phyloP scores from a whole-genome alignment of 352 stramenopile genomes.

The Phytophthora pseudosyringae region DNA sequence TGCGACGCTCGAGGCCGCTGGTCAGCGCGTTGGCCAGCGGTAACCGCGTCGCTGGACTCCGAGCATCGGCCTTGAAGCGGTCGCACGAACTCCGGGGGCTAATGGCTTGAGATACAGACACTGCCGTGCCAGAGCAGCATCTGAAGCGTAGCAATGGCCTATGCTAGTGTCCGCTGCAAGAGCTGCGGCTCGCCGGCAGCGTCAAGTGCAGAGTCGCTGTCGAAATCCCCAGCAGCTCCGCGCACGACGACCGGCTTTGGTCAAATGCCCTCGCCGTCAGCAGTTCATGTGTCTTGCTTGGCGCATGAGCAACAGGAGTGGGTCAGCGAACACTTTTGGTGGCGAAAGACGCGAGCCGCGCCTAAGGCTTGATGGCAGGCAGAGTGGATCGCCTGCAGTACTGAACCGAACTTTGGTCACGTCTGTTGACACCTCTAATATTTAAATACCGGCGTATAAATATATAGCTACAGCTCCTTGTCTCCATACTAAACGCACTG shows the following conservation, averaged over 20 bases:
- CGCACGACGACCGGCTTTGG: no score
- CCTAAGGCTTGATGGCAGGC: not conserved
- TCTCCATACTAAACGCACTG: no score
- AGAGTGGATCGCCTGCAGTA: not conserved
- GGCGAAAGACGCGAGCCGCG: not conserved
- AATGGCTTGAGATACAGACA: conserved; percentile 7
- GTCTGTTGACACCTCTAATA: not conserved
- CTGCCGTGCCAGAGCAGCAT: conserved; percentile 5
- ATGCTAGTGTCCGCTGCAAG: conserved; percentile 5
- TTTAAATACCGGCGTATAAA: not conserved
- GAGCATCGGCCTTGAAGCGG: conserved; percentile 18
- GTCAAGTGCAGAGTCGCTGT: not conserved
- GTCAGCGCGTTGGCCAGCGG: conserved; percentile 8
- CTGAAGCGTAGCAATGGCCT: conserved; percentile 14
- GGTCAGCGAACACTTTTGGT: not conserved
- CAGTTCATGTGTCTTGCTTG: not conserved
- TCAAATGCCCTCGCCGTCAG: not conserved
- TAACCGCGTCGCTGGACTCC: conserved; percentile 5
- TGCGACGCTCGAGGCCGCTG: conserved; percentile 10
- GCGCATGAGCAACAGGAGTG: conserved; percentile 4
- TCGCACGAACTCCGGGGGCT: not conserved
- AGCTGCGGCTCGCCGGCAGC: not conserved
- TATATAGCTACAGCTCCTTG: no score
- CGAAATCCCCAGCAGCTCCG: no score
- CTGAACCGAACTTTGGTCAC: conserved; percentile 8